These are phyloP conservation scores for Microdochium paspali DNA, from an alignment of 2,329 filamentous ascomycete species.

Conservation along the genomic window DNA sequence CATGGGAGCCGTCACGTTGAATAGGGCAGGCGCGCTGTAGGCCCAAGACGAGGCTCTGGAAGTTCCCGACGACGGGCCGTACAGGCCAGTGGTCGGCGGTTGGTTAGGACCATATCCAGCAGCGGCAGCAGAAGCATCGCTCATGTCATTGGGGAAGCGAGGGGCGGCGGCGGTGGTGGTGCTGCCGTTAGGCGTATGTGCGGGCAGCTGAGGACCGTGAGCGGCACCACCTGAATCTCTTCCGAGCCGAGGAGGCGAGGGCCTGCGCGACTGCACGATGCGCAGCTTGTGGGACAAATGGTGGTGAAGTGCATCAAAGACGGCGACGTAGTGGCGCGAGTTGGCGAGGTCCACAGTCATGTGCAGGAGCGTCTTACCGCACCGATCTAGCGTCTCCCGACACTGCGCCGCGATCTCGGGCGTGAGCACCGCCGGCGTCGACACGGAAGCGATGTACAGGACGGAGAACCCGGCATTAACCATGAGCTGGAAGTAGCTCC, in stretches of 20 bases:
- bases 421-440: not conserved
- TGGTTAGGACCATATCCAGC: no score
- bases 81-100: no score
- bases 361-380: slow-evolving; percentile 11
- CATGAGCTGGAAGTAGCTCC: slow-evolving; percentile 38
- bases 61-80: no score
- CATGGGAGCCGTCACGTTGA: no score
- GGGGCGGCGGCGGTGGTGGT: no score
- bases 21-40: no score
- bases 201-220: no score
- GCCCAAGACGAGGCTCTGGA: no score
- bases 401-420: slow-evolving; percentile 1
- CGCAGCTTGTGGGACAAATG: slow-evolving; percentile 6
- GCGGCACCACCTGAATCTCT: not conserved
- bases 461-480: slow-evolving; percentile 32
- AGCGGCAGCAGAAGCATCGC: no score
- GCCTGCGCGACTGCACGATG: not conserved
- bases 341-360: slow-evolving; percentile 17
- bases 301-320: slow-evolving; percentile 15
- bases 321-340: slow-evolving; percentile 13
- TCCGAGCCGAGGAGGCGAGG: not conserved
- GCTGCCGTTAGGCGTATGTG: no score
- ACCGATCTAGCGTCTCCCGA: slow-evolving; percentile 6
- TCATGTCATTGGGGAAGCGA: no score
- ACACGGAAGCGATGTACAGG: slow-evolving; percentile 16